Evolutionary conservation across 768 basidiomycete species (phyloP), one percentile per base, ranked within the genome.

Genomic region (Pulveroboletus sp.): DNA sequence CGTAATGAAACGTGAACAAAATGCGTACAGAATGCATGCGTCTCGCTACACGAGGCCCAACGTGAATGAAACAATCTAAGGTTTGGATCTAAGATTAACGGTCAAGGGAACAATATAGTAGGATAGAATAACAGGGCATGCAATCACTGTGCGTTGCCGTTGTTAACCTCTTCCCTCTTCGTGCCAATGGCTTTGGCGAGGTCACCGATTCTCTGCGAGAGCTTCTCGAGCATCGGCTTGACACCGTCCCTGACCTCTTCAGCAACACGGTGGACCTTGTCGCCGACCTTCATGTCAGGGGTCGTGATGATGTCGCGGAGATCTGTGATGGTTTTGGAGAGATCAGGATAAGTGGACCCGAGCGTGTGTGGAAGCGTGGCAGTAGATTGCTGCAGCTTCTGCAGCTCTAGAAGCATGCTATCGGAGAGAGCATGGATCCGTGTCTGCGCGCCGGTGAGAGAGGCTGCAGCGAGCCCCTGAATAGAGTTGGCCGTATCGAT

Each of bases 401-500:
- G 77, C 40, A 91, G 74, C 56, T 90, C 85, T 23, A 59, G 41
- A 41, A 88, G 67, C 82, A 90, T 82, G 45, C 69, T 78, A 52
- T 85, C 79, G 32, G 84, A 83, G 32, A 88, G 77, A 3, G 70
- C 52, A 57, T 82, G 76, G 35, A 87, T 76, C 50, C 75, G 79
- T 32, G 72, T 60, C 56, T 84, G 80, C 14, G 85, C 81, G 35
- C 72, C 69, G 4, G 69, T 61, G 36, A 84, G 64, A 41, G 81
- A 81, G 4, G 78, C 74, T 0, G 85, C 74, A 19, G 87, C 80
- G 23, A 83, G 72, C 13, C 71, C 66, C 58, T 77, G 79, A 62
- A 91, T 79, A 40, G 75, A 72, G 29, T 81, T 75, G 16, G 87
- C 85, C 20, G 82, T 84, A 41, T 81, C 81, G 3, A 79, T 78